These are phyloP conservation scores for Solanum piurae DNA, from an alignment of 257 asterid species.

Conservation along the genomic window DNA sequence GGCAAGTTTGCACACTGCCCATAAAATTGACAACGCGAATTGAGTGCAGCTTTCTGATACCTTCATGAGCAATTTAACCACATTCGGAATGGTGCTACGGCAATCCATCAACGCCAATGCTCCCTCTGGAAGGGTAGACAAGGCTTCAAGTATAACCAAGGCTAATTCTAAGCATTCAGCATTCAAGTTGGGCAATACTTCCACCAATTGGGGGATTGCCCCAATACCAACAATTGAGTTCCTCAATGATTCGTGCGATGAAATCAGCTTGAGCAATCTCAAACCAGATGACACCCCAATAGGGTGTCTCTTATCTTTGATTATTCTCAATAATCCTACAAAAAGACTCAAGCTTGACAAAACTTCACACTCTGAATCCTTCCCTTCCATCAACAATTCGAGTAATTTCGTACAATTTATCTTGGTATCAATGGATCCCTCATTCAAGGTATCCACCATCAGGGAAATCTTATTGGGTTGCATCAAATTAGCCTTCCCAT, in stretches of 20 bases:
- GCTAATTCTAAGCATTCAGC: conserved; percentile 28
- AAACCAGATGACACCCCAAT: conserved; percentile 47
- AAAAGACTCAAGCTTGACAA: conserved; percentile 56
- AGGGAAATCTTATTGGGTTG: conserved; percentile 61
- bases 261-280: conserved; percentile 34
- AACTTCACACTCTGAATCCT: conserved; percentile 35
- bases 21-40: conserved; percentile 27
- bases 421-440: conserved; percentile 62
- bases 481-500: conserved; percentile 38
- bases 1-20: conserved; percentile 34
- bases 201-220: conserved; percentile 39
- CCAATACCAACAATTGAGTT: conserved; percentile 42
- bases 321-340: conserved; percentile 62
- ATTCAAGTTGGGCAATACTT: conserved; percentile 22
- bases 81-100: conserved; percentile 17
- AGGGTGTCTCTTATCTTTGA: conserved; percentile 47
- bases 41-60: conserved; percentile 32
- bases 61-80: conserved; percentile 35
- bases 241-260: conserved; percentile 25
- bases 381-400: conserved; percentile 39
- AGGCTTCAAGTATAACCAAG: conserved; percentile 18
- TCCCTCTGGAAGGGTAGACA: conserved; percentile 33
- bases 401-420: conserved; percentile 54
- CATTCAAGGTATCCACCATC: conserved; percentile 62
- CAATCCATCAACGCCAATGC: conserved; percentile 31